These are phyloP conservation scores for Populus hybrid DNA, from an alignment of 441 rosid genomes.

Conservation along the genomic window DNA sequence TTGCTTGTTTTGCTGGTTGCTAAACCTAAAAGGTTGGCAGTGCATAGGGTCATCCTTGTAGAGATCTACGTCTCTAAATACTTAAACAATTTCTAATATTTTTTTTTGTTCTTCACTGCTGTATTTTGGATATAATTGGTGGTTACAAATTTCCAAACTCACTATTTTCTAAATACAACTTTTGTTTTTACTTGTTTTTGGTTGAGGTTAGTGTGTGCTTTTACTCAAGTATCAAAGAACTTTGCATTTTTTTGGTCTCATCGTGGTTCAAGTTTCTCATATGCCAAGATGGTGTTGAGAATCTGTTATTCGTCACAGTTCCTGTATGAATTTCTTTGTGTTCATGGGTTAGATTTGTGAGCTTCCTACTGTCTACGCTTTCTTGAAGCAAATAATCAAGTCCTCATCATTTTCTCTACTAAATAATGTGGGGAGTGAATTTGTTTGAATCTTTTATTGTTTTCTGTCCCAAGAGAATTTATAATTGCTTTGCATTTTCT, in stretches of 20 bases:
- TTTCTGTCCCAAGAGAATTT: background rate
- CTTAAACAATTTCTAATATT: background rate
- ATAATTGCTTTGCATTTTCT: background rate
- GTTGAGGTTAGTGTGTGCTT: background rate
- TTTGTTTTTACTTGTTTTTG: no score
- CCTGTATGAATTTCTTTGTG: background rate
- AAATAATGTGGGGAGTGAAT: background rate
- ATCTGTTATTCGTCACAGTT: no score
- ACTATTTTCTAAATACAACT: background rate
- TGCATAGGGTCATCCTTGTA: background rate
- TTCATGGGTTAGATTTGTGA: background rate
- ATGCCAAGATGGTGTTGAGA: background rate
- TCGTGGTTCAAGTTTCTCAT: background rate
- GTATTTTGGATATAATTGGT: no score
- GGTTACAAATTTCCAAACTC: background rate
- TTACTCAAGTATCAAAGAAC: background rate
- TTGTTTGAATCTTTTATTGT: background rate
- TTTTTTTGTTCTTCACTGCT: background rate
- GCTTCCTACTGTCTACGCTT: background rate
- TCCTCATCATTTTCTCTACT: background rate
- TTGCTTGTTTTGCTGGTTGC: background rate
- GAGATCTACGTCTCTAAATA: background rate
- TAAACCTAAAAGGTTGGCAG: background rate
- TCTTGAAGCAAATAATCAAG: background rate
- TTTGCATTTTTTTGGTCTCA: background rate